Conservation (phyloP, 2,329 filamentous ascomycete genomes). For the Trichoderma endophyticum region DNA sequence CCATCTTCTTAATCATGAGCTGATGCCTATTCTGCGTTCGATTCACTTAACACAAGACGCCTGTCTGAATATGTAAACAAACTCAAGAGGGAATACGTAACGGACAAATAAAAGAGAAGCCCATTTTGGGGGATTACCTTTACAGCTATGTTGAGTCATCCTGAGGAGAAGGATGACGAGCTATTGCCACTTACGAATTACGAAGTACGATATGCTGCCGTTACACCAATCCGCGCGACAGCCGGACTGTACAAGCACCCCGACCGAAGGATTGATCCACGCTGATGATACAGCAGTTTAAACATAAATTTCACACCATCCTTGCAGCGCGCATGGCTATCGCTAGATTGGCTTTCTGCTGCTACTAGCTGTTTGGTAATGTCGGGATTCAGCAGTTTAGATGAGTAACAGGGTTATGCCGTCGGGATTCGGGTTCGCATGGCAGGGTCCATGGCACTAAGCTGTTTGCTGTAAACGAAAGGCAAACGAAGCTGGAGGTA, state of each 20-base stretch:
- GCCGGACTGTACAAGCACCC: neutral
- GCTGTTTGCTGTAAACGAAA: neutral
- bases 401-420: neutral
- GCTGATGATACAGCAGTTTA: neutral
- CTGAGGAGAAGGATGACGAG: neutral
- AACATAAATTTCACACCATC: neutral
- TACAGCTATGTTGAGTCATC: neutral
- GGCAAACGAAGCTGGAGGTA: neutral
- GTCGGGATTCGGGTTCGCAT: conserved; percentile 4
- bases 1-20: neutral
- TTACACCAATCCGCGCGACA: neutral
- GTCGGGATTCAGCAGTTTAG: neutral
- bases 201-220: neutral
- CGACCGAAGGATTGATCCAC: neutral
- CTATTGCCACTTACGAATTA: neutral
- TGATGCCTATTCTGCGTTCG: neutral
- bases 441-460: neutral
- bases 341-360: neutral
- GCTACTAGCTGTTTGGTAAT: neutral
- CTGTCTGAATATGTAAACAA: neutral
- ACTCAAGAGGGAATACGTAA: neutral
- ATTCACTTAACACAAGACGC: neutral
- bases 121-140: neutral
- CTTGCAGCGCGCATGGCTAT: neutral
- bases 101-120: neutral